Conservation (phyloP, 2,329 filamentous ascomycete genomes). For the Fusarium tricinctum region DNA sequence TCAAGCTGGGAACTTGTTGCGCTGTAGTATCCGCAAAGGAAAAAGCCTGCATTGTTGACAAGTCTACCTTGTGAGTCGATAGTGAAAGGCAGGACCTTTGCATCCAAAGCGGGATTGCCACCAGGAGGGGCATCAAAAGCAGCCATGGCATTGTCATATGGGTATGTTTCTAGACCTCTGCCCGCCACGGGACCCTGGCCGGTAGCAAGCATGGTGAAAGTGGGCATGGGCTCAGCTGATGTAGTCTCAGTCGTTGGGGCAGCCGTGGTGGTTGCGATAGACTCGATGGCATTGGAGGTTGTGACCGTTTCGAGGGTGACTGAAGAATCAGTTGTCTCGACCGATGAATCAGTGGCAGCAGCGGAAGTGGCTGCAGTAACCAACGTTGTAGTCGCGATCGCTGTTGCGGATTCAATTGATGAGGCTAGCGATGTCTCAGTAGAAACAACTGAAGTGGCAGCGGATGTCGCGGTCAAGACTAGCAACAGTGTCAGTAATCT, state of each 20-base stretch:
- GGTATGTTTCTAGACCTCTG: not conserved
- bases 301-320: not conserved
- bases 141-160: accelerated
- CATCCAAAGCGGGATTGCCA: not conserved
- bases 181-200: not conserved
- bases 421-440: too few species aligned
- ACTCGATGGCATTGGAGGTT: not conserved
- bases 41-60: not conserved
- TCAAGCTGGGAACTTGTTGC: not conserved
- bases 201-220: not conserved
- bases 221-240: not conserved
- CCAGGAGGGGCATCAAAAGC: not conserved
- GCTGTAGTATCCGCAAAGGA: not conserved
- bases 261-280: not conserved
- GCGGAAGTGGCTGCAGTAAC: not conserved
- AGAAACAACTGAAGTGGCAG: too few species aligned
- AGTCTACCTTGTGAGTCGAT: slow-evolving; percentile 1
- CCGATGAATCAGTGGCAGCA: not conserved
- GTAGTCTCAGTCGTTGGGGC: not conserved
- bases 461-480: too few species aligned
- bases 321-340: not conserved
- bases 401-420: too few species aligned
- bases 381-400: too few species aligned
- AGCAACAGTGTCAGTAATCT: too few species aligned
- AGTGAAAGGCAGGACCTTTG: not conserved